phyloP scores from a whole-genome alignment of 1,284 basidiomycete species.

The Violaceomyces palustris region DNA sequence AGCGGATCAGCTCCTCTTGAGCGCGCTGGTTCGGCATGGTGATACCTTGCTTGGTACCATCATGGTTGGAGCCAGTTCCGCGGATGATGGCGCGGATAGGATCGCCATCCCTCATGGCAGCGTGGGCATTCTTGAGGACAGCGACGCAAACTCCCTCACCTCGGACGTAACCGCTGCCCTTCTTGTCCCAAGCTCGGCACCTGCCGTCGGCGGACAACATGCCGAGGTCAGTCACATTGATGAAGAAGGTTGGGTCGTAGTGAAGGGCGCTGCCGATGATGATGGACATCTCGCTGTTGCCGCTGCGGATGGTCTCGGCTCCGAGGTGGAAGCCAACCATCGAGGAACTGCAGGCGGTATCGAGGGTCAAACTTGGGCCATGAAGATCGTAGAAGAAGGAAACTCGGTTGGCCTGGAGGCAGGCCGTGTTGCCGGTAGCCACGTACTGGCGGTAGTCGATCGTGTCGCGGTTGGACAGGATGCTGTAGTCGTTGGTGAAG shows the following conservation, averaged over 20 bases:
- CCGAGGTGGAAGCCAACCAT: slow-evolving; percentile 23
- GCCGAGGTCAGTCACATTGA: slow-evolving; percentile 10
- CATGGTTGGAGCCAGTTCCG: slow-evolving; percentile 13
- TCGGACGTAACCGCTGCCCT: slow-evolving; percentile 17
- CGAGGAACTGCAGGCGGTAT: slow-evolving; percentile 18
- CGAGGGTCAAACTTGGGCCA: slow-evolving; percentile 14
- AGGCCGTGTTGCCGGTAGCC: slow-evolving; percentile 11
- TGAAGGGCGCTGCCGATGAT: slow-evolving; percentile 14
- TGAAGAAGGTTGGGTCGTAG: slow-evolving; percentile 4
- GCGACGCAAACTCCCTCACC: slow-evolving; percentile 17
- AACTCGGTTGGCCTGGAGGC: slow-evolving; percentile 20
- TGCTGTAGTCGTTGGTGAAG: too few relatives aligned
- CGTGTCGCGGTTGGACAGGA: too few relatives aligned
- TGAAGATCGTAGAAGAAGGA: slow-evolving; percentile 18
- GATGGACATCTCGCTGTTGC: slow-evolving; percentile 22
- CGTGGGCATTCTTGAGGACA: slow-evolving; percentile 15
- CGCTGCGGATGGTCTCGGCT: slow-evolving; percentile 5
- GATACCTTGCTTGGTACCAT: slow-evolving; percentile 11
- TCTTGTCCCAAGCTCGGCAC: slow-evolving; percentile 15
- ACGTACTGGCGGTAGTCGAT: slow-evolving; percentile 15
- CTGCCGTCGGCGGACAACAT: slow-evolving; percentile 11
- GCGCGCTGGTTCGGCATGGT: slow-evolving; percentile 10
- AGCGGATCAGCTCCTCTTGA: slow-evolving; percentile 4
- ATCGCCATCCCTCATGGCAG: slow-evolving; percentile 6
- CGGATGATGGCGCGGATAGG: slow-evolving; percentile 17